Conservation (phyloP, 108 stramenopile genomes). For the Pseudonitzschia multistriata region DNA sequence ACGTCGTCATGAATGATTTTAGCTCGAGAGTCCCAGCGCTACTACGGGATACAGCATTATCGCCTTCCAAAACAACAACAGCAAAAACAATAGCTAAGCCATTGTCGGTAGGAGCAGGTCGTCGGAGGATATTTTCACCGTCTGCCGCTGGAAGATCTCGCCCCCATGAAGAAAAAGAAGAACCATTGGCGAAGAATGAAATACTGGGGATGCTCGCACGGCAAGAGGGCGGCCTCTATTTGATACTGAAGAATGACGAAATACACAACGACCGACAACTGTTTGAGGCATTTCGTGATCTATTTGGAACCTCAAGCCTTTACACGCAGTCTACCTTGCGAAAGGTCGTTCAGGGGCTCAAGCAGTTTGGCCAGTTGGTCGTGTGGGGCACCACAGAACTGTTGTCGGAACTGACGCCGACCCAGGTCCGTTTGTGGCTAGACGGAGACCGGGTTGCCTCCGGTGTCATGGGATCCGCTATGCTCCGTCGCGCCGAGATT, state of each 20-base stretch:
- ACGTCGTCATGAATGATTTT: constrained; percentile 8
- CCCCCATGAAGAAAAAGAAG: neutral
- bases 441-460: constrained; percentile 72
- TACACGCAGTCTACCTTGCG: constrained; percentile 57
- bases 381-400: constrained; percentile 84
- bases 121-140: constrained; percentile 14
- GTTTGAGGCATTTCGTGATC: constrained; percentile 57
- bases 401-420: constrained; percentile 54
- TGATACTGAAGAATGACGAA: constrained; percentile 77
- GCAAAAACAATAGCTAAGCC: neutral
- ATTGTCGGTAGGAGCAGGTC: neutral
- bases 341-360: constrained; percentile 53
- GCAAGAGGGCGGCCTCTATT: constrained; percentile 61
- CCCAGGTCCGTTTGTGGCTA: constrained; percentile 58
- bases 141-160: constrained; percentile 9
- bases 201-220: constrained; percentile 62
- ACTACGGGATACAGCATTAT: too few species aligned
- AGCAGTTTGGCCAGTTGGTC: constrained; percentile 67
- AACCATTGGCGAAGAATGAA: constrained; percentile 41
- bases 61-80: constrained; percentile 16
- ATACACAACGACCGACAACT: constrained; percentile 52
- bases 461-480: constrained; percentile 51
- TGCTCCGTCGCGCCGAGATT: constrained; percentile 55
- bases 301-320: constrained; percentile 42
- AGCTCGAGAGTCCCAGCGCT: neutral